Evolutionary conservation across 805 yeast species (phyloP).

Genomic region (Candida taoyuanica): DNA sequence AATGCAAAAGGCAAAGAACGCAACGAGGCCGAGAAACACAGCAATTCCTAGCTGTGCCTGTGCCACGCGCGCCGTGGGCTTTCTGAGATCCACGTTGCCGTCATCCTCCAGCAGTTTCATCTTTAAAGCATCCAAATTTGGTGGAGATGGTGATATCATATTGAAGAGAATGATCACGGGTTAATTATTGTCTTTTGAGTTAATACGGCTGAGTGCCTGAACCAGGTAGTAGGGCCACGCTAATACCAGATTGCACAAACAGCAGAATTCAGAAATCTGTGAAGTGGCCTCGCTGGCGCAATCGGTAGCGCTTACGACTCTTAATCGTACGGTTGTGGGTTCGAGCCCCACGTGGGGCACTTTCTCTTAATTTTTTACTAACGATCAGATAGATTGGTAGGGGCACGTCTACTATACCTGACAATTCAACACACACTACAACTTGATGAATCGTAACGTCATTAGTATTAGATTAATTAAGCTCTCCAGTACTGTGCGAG

Average conservation of each 20-base stretch:
- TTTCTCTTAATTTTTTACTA: slow-evolving; percentile 4
- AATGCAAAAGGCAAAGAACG: slow-evolving; percentile 65
- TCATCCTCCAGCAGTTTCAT: neutral
- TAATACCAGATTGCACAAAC: neutral
- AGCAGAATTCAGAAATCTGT: neutral
- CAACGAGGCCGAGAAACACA: slow-evolving; percentile 56
- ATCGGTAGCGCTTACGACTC: slow-evolving; percentile 34
- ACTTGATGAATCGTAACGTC: neutral
- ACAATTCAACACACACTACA: neutral
- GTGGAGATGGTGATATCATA: no score
- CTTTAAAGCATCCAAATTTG: no score
- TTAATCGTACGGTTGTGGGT: slow-evolving; percentile 33
- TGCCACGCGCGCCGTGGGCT: slow-evolving; percentile 47
- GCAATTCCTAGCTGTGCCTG: slow-evolving; percentile 77
- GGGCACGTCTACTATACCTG: no score
- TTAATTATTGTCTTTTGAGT: no score
- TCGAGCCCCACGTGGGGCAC: slow-evolving; percentile 34
- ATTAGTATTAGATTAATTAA: no score
- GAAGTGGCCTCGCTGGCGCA: slow-evolving; percentile 31
- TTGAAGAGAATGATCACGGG: no score
- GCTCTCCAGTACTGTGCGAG: slow-evolving; percentile 98
- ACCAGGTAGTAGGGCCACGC: slow-evolving; percentile 1
- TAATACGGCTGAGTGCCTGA: no score
- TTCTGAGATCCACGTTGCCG: slow-evolving; percentile 21
- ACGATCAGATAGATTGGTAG: no score